Evolutionary conservation across 176 grass and related monocot species (phyloP), one percentile per base, ranked within the genome.

Genomic region (Pontederia crassipes): DNA sequence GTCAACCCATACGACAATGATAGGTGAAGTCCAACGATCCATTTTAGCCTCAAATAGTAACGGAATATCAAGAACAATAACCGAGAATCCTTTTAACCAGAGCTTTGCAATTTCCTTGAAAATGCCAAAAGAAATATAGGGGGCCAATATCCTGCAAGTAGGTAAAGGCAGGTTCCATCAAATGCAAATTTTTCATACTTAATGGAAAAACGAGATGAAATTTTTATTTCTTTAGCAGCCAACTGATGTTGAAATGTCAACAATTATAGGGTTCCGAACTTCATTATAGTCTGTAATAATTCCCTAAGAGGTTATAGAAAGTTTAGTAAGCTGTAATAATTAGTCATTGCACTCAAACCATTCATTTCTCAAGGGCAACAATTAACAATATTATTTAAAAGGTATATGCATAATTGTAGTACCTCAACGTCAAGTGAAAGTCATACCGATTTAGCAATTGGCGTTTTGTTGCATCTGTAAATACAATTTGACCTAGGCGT

Each of bases 11-110:
- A 90, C 75, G 28, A 90, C 86, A 76, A 96, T 75, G 13, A 85
- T 77, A 2, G 86, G 91, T 15, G 77, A 26, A 8, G 91, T 90
- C 83, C 83, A 84, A 46, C 52, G 54, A 61, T 87, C 74, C 91
- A 90, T 87, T 68, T 96, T 96, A 52, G 83, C 78, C 70, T 96
- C 91, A 2, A 90, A 96, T 56, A 96, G 26, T 46, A 96, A 72
- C 0, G 91, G 91, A 59, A 90, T 85, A 69, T 96, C 91, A 5
- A 90, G 83, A 52, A 96, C 32, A 10, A 96, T 78, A 72, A 87
- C 78, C 47, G 58, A 80, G 57, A 50, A 75, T 40, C 91, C 91
- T n/a, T 82, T 90, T 32, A 90, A 47, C 91, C 86, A 96, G 1
- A 96, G 70, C 80, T 87, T 96, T 48, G 79, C 14, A 45, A 87